A percentile compares a stretch with the other conserved stretches of the same genome.
Conservation (phyloP, 2,329 filamentous ascomycete genomes). For the Aureobasidium uvarum region DNA sequence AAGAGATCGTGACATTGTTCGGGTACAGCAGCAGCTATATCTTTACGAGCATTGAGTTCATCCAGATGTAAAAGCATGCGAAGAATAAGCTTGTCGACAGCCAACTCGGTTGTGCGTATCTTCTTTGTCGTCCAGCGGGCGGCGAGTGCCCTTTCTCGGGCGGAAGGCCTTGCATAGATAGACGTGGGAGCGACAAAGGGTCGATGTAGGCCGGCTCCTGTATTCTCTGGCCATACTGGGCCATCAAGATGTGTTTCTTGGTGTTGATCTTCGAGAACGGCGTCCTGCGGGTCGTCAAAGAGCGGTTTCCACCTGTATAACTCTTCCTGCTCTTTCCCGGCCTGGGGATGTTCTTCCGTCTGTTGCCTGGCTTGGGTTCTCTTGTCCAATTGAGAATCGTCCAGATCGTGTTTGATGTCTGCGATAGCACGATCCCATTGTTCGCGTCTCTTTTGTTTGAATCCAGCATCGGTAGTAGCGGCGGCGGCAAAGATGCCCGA, state of each 20-base stretch:
- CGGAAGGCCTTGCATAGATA: constrained; percentile 43
- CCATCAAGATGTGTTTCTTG: not conserved
- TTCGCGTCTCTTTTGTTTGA: constrained; percentile 57
- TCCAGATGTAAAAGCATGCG: constrained; percentile 37
- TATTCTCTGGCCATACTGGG: constrained; percentile 43
- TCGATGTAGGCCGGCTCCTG: constrained; percentile 37
- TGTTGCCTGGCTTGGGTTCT: not conserved
- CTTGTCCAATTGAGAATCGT: not conserved
- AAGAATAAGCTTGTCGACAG: constrained; percentile 44
- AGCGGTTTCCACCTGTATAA: constrained; percentile 14
- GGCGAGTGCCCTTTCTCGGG: constrained; percentile 36
- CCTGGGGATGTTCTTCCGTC: constrained; percentile 10
- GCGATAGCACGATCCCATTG: constrained; percentile 63
- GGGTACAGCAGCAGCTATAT: constrained; percentile 33
- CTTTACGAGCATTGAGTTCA: constrained; percentile 26
- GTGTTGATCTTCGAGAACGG: constrained; percentile 9
- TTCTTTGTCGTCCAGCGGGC: constrained; percentile 45
- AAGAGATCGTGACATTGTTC: constrained; percentile 28
- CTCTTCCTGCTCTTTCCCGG: constrained; percentile 1
- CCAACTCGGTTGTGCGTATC: constrained; percentile 43
- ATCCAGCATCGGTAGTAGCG: constrained; percentile 59
- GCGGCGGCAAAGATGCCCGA: constrained; percentile 66
- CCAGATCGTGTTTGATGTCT: constrained; percentile 52
- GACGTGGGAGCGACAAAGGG: constrained; percentile 47
- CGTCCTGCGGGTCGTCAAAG: constrained; percentile 21